These are phyloP conservation scores for Colletotrichum lindemuthianum DNA, from an alignment of 2,329 filamentous ascomycete genomes.

Conservation along the genomic window DNA sequence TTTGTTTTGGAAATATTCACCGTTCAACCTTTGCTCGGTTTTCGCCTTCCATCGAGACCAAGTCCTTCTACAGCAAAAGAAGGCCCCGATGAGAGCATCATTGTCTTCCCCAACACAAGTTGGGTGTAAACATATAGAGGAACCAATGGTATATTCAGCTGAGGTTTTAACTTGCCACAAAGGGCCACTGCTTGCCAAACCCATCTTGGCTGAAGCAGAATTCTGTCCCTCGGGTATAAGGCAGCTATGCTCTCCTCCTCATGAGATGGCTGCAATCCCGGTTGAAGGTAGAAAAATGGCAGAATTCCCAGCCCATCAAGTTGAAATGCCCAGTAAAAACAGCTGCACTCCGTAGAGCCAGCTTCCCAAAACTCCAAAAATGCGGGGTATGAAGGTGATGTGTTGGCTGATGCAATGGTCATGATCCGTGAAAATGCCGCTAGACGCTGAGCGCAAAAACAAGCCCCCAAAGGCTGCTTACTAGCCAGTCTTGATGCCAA, in stretches of 20 bases:
- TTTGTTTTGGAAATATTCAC: too few species aligned
- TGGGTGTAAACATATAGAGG: constrained; percentile 27
- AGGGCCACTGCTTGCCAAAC: constrained; percentile 8
- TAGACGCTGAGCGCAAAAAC: constrained; percentile 31
- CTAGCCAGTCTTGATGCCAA: constrained; percentile 58
- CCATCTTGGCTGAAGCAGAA: constrained; percentile 1
- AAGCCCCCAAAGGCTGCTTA: constrained; percentile 29
- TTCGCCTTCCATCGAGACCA: too few species aligned
- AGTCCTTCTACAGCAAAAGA: too few species aligned
- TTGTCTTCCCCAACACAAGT: constrained; percentile 12
- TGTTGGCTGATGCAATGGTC: constrained; percentile 36
- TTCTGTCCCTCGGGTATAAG: constrained; percentile 7
- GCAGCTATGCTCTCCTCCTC: constrained; percentile 7
- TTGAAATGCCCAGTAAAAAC: constrained; percentile 31
- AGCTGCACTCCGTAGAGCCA: constrained; percentile 32
- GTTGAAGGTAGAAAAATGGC: constrained; percentile 32
- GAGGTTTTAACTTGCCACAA: constrained; percentile 26
- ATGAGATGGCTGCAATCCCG: constrained; percentile 3
- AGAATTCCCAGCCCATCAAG: constrained; percentile 23
- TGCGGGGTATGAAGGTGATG: constrained; percentile 35
- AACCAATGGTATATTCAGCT: constrained; percentile 32
- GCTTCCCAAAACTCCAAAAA: constrained; percentile 36
- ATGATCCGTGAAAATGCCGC: constrained; percentile 36
- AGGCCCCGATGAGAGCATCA: constrained; percentile 1
- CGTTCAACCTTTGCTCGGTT: too few species aligned